phyloP scores from a whole-genome alignment of 73 alveolate genomes.

The Paramecium tetraurelia region DNA sequence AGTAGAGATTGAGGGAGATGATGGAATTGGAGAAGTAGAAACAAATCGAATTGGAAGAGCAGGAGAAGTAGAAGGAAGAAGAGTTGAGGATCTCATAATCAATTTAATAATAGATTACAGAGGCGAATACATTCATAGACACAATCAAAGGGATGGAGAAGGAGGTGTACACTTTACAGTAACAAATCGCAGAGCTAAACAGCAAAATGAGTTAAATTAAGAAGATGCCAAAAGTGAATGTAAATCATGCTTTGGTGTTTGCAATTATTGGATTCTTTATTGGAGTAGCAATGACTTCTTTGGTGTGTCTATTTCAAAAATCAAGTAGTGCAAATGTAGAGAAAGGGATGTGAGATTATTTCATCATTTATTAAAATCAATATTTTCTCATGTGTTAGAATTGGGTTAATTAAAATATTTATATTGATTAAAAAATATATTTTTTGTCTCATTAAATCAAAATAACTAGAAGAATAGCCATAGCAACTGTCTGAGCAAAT shows the following conservation, averaged over 20 bases:
- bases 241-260: slow-evolving; percentile 29
- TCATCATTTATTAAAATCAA: background rate
- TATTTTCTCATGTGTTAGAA: background rate
- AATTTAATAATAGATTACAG: background rate
- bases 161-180: background rate
- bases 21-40: background rate
- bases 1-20: background rate
- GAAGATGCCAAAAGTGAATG: background rate
- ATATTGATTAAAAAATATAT: background rate
- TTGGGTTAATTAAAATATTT: background rate
- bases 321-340: background rate
- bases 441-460: background rate
- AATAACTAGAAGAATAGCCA: background rate
- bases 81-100: background rate
- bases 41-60: background rate
- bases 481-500: background rate
- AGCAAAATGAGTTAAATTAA: background rate
- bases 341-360: background rate
- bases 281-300: background rate
- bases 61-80: background rate
- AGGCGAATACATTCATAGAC: background rate
- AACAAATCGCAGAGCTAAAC: background rate
- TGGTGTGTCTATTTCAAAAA: background rate
- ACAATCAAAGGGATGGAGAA: background rate
- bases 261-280: background rate